Base-by-base conservation (phyloP, 1,284 basidiomycete genomes). In the Boletus semigastroideus region DNA sequence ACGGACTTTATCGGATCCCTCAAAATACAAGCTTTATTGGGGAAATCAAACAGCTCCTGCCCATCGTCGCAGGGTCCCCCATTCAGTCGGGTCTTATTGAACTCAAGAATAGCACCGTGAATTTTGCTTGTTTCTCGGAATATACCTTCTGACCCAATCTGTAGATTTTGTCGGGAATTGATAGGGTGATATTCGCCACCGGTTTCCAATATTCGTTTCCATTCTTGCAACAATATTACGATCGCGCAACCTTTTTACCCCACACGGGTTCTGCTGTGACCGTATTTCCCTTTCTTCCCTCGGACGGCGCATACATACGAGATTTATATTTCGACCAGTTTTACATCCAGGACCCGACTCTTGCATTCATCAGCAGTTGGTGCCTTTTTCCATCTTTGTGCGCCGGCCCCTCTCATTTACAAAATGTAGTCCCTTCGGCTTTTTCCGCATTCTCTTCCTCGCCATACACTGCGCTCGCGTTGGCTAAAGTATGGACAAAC, bases 401-500 rank as follows among this genome's bases (percentile, higher is more conserved):
- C 14, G 20, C 7, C 38, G 8, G 25, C 25, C 25, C 7, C 25
- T 4, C 25, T 25, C 25, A 25, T 25, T 25, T 25, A 25, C 5
- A n/a, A 25, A 25, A 25, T 25, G 25, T 7, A 25, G 25, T 25
- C 5, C 7, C 25, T 25, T 25, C 7, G 25, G 25, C 25, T 7
- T 25, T 27, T 1, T 17, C 0, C 1, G 6, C 34, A 1, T 49
- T 55, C 16, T 0, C 4, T 0, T n/a, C 7, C 3, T 4, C n/a
- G 4, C 50, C 49, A 3, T 61, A 61, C 38, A 7, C 10, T 3
- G 1, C 54, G 11, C 38, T 61, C 3, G 61, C 55, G 3, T 6
- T 59, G 5, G 59, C 61, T 36, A 60, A 63, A 42, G 50, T 63
- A 4, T 60, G 61, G 56, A 47, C 61, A 7, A 47, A 51, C 19